Evolutionary conservation across 192 early-diverging fungal species (phyloP).

Genomic region (Chytriomyces sp.): DNA sequence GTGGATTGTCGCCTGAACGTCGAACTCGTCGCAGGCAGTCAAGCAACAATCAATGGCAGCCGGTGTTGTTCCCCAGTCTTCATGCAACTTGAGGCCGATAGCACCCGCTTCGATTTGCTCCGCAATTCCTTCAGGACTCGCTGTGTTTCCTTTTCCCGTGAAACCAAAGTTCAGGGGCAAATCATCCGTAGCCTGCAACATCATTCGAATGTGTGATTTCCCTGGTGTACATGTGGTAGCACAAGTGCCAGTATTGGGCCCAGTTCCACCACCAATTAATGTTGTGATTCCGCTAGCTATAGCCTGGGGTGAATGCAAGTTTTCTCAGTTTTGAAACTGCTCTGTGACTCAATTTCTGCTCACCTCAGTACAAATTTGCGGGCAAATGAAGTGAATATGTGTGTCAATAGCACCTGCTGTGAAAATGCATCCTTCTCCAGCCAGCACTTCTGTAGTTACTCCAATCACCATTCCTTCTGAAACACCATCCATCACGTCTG

Average conservation of each 20-base stretch:
- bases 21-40: constrained; percentile 81
- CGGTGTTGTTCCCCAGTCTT: constrained; percentile 74
- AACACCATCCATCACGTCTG: constrained; percentile 94
- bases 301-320: constrained; percentile 20
- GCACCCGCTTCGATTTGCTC: constrained; percentile 88
- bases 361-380: constrained; percentile 83
- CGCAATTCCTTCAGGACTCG: constrained; percentile 64
- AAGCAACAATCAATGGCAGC: constrained; percentile 91
- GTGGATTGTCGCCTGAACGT: constrained; percentile 88
- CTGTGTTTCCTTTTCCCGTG: constrained; percentile 94
- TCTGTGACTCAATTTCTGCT: constrained; percentile 9
- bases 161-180: constrained; percentile 92
- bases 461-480: constrained; percentile 89
- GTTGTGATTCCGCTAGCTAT: constrained; percentile 73
- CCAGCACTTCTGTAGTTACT: constrained; percentile 86
- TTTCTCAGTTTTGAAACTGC: not conserved
- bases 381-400: constrained; percentile 96
- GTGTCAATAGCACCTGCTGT: constrained; percentile 94
- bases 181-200: constrained; percentile 88
- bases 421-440: constrained; percentile 89
- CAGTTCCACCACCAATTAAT: constrained; percentile 88
- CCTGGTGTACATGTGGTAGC: constrained; percentile 97
- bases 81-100: constrained; percentile 71
- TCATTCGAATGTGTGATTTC: constrained; percentile 78
- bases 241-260: constrained; percentile 95